Evolutionary conservation across 768 basidiomycete genomes (phyloP), one percentile per base, ranked within the genome.

Genomic region (Kondoa subrosea): DNA sequence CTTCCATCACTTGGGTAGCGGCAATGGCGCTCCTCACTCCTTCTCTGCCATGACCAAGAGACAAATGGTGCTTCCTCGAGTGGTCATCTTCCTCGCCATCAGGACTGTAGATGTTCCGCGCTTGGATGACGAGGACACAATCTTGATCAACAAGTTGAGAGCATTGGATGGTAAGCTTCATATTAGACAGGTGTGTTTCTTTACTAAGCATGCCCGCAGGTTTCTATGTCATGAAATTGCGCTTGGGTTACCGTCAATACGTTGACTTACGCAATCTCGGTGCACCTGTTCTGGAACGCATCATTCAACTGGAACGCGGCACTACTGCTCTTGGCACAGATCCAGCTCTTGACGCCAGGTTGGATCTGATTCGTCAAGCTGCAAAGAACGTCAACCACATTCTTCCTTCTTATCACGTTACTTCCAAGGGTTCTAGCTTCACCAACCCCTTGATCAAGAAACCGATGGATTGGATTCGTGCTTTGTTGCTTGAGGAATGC

Each of bases 201-300:
- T 56, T 15, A 56, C 15, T 15, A 15, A 27, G 21, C 2, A 1
- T 2, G 4, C 62, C 4, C 2, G 21, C 63, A 34, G 72, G 73
- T 27, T 69, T 73, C 65, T 73, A 71, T 56, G 31, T 50, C 15
- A 32, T 69, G 4, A 70, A 69, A 1, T 56, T 74, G 33, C 67
- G 71, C 65, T 76, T 82, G 59, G 85, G 85, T 0, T 87, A 84
- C 77, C 78, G 84, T n/a, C 85, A 87, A 63, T 75, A 81, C 8
- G 82, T 84, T 66, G 79, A 83, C 31, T 25, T 59, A 8, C 4
- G 58, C n/a, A 25, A 25, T 8, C 25, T 59, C 4, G 8, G 31
- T 25, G 4, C 4, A 25, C 58, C 58, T 4, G 58, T 30, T 8
- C 15, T 59, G 26, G 58, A 59, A 30, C 58, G 58, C 8, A 59